phyloP scores from a whole-genome alignment of 1,284 basidiomycete species.

The Ganoderma leucocontextum region DNA sequence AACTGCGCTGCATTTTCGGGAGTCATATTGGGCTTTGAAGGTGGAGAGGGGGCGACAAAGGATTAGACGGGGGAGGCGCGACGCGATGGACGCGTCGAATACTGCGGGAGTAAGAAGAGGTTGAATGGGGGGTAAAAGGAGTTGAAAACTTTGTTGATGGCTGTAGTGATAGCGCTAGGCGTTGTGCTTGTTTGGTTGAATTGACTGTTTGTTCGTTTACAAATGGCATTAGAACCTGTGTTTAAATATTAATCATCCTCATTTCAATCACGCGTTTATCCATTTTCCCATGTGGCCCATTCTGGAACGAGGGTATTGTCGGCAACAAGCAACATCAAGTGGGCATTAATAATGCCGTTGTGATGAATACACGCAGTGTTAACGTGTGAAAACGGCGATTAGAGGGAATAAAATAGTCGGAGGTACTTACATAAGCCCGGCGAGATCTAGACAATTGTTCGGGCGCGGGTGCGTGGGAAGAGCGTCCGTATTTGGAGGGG shows the following conservation, averaged over 20 bases:
- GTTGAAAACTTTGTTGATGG: slow-evolving; percentile 39
- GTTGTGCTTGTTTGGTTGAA: slow-evolving; percentile 42
- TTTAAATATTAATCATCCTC: slow-evolving; percentile 19
- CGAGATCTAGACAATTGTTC: slow-evolving; percentile 1
- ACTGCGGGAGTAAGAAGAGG: slow-evolving; percentile 35
- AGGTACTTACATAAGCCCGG: neutral
- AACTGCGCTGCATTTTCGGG: slow-evolving; percentile 49
- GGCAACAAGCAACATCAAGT: neutral
- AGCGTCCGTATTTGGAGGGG: slow-evolving; percentile 25
- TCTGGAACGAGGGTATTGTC: slow-evolving; percentile 2
- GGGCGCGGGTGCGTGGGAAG: slow-evolving; percentile 34
- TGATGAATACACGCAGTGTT: neutral
- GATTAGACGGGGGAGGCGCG: slow-evolving; percentile 7
- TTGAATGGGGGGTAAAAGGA: slow-evolving; percentile 39
- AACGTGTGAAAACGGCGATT: slow-evolving; percentile 2
- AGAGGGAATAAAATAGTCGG: slow-evolving; percentile 1
- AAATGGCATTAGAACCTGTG: slow-evolving; percentile 31
- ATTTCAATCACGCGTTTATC: slow-evolving; percentile 27
- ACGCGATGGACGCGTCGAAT: slow-evolving; percentile 43
- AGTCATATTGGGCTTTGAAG: slow-evolving; percentile 47
- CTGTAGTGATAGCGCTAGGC: slow-evolving; percentile 33
- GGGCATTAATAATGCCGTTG: slow-evolving; percentile 3
- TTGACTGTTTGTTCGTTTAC: slow-evolving; percentile 35
- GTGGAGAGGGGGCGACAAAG: slow-evolving; percentile 13
- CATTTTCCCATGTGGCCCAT: slow-evolving; percentile 20